A percentile compares a stretch with the other conserved stretches of the same genome.
phyloP scores from a whole-genome alignment of 2,329 filamentous ascomycete species.

The Aspergillus sp. region DNA sequence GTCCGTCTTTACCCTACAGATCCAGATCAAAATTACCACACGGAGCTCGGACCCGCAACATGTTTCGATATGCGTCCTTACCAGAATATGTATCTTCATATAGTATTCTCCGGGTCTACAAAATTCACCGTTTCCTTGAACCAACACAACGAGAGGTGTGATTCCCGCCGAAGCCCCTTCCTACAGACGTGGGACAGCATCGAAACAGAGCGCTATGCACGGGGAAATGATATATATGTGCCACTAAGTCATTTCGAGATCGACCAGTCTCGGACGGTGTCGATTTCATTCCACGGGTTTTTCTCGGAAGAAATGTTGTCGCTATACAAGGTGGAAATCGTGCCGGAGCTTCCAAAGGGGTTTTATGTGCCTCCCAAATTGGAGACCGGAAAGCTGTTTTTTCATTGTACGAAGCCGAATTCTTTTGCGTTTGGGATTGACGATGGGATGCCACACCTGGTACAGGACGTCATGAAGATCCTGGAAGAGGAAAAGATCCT shows the following conservation, averaged over 20 bases:
- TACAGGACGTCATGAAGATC: conserved; percentile 61
- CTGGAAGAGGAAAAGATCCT: conserved; percentile 62
- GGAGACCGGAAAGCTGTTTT: conserved; percentile 60
- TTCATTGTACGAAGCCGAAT: conserved; percentile 66
- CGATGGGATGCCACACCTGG: conserved; percentile 62
- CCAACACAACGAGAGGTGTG: conserved; percentile 64
- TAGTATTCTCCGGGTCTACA: conserved; percentile 61
- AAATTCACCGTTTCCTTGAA: conserved; percentile 65
- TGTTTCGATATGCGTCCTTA: conserved; percentile 59
- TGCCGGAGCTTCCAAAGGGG: conserved; percentile 52
- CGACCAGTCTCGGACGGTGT: conserved; percentile 55
- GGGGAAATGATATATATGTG: conserved; percentile 60
- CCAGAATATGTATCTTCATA: conserved; percentile 61
- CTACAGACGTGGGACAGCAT: conserved; percentile 68
- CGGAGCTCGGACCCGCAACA: conserved; percentile 52
- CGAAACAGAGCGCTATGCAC: conserved; percentile 61
- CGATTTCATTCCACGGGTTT: conserved; percentile 65
- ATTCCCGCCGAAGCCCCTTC: conserved; percentile 56
- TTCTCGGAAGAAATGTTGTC: conserved; percentile 53
- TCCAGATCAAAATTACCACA: conserved; percentile 62
- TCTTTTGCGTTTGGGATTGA: conserved; percentile 73
- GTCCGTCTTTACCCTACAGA: conserved; percentile 60
- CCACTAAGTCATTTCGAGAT: conserved; percentile 67
- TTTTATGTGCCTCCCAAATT: conserved; percentile 60
- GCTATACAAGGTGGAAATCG: conserved; percentile 62